Evolutionary conservation across 257 asterid species (phyloP), one percentile per base, ranked within the genome.

Genomic region (Solanum ahanhuiri): DNA sequence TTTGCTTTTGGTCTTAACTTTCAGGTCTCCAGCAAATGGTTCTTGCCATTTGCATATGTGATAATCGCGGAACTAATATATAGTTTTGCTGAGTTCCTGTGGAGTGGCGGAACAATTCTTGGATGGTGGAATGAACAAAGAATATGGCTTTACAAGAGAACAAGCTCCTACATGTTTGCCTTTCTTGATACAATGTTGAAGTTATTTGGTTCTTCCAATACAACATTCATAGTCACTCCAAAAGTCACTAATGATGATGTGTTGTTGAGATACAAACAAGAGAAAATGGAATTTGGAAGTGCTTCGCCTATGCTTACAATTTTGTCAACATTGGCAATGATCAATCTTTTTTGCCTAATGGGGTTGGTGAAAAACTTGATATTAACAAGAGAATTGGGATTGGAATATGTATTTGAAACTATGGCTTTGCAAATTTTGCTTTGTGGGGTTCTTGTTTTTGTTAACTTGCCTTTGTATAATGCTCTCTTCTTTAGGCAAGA

Each of bases 81-180:
- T 41, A 93, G 95, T 77, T 72, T 88, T 8, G 57, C 37, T 9
- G 98, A 95, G 89, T 93, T 88, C 86, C 86, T 91, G 1, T 87
- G 90, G 87, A 87, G 91, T 0, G 96, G 93, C 1, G 97, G 98
- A 57, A 93, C 97, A 75, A 39, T 88, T 33, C 34, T 91, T 75
- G 97, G 96, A 39, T 95, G 95, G 97, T 95, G 95, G 98, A 95
- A 94, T 66, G 96, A 94, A 81, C 95, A 93, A 87, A 88, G 98
- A 81, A 94, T 94, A 5, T 95, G 98, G 98, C 91, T 94, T 58
- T 95, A 93, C 94, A 95, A 94, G 69, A 87, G 98, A 88, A 79
- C 93, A 31, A 92, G 89, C 86, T 91, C 98, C 1, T 95, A 93
- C 57, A 88, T 95, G 22, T 94, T 94, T 86, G 96, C 94, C 11